These are phyloP conservation scores for Alternaria viburni DNA, from an alignment of 2,329 filamentous ascomycete species.

Conservation along the genomic window DNA sequence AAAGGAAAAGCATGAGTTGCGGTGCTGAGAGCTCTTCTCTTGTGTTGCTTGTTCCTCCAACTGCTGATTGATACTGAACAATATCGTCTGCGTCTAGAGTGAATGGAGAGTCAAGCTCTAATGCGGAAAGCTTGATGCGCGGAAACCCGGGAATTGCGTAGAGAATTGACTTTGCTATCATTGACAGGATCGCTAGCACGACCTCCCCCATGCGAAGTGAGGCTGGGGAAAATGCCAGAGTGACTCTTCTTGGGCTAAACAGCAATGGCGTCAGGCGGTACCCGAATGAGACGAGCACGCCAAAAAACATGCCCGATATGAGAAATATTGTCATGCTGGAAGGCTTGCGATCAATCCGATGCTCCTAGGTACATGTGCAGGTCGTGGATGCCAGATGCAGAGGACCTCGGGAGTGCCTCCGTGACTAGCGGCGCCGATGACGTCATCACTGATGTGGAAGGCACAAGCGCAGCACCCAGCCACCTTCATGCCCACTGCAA, in stretches of 20 bases:
- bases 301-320: neutral
- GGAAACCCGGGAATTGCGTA: neutral
- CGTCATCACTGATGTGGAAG: neutral
- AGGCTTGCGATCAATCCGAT: neutral
- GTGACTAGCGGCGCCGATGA: neutral
- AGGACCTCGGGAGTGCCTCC: neutral
- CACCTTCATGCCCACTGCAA: neutral
- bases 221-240: constrained; percentile 10
- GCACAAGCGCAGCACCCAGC: neutral
- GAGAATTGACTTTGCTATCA: neutral
- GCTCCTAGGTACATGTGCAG: neutral
- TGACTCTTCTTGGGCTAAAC: neutral
- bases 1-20: constrained; percentile 5
- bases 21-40: neutral
- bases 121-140: neutral
- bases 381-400: neutral
- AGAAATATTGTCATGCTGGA: neutral
- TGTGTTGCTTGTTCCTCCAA: neutral
- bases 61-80: constrained; percentile 1
- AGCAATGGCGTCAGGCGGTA: constrained; percentile 10
- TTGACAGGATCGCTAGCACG: constrained; percentile 5
- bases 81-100: constrained; percentile 2
- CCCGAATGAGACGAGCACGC: constrained; percentile 2
- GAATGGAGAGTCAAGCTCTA: constrained; percentile 4
- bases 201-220: constrained; percentile 5